Conservation (phyloP, 495 filamentous ascomycete genomes). For the Xylaria cubensis region DNA sequence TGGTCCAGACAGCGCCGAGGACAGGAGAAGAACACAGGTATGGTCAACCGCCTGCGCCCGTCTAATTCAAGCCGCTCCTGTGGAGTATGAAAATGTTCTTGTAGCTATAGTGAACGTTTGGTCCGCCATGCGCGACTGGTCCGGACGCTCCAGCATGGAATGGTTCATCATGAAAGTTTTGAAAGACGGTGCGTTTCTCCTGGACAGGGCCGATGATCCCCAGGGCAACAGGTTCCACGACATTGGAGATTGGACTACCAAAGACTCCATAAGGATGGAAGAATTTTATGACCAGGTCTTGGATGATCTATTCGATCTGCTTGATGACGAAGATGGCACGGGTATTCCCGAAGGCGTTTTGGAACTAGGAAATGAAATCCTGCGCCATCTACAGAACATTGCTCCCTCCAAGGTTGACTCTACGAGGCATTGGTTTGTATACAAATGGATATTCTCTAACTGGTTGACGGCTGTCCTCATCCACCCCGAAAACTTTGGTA, state of each 20-base stretch:
- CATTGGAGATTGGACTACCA: constrained; percentile 65
- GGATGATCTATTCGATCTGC: constrained; percentile 80
- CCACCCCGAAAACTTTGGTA: constrained; percentile 87
- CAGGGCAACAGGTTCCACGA: constrained; percentile 67
- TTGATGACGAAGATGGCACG: constrained; percentile 78
- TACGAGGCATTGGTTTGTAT: constrained; percentile 79
- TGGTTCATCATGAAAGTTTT: constrained; percentile 92
- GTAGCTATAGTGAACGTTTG: constrained; percentile 80
- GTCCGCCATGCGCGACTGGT: constrained; percentile 87
- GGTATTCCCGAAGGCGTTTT: constrained; percentile 86
- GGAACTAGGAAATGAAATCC: constrained; percentile 80
- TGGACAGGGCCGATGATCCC: constrained; percentile 78
- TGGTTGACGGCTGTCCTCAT: constrained; percentile 85
- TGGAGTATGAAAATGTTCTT: constrained; percentile 65
- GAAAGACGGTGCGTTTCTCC: constrained; percentile 87
- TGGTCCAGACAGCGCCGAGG: constrained; percentile 76
- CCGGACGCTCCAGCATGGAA: constrained; percentile 85
- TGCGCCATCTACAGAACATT: constrained; percentile 76
- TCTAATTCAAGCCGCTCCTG: constrained; percentile 64
- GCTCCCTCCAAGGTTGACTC: constrained; percentile 61
- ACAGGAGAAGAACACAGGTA: constrained; percentile 73
- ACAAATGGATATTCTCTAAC: constrained; percentile 89
- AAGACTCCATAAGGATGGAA: constrained; percentile 79
- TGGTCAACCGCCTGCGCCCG: constrained; percentile 90
- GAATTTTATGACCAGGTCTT: constrained; percentile 89